phyloP scores from a whole-genome alignment of 2,329 filamentous ascomycete species.

The Bipolaris gigantea region DNA sequence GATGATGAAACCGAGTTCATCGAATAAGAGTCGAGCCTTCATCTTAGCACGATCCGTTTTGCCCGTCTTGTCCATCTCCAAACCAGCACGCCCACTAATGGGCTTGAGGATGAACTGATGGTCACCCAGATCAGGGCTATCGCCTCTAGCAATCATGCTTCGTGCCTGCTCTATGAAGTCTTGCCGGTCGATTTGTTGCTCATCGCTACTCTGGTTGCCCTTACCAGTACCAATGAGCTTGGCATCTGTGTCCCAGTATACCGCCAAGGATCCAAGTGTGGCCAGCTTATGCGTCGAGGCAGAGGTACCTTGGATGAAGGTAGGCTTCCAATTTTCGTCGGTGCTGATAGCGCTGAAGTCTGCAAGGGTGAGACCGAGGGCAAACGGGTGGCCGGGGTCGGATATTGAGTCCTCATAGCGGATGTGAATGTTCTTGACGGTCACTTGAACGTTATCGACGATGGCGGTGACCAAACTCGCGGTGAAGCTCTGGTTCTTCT shows the following conservation, averaged over 20 bases:
- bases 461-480: conserved; percentile 94
- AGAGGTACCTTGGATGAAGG: conserved; percentile 87
- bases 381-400: conserved; percentile 91
- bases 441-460: conserved; percentile 96
- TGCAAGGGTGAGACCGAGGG: conserved; percentile 86
- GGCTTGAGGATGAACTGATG: conserved; percentile 97
- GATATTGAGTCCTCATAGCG: conserved; percentile 98
- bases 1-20: conserved; percentile 96
- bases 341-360: conserved; percentile 98
- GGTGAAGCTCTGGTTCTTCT: conserved; percentile 97
- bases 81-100: conserved; percentile 90
- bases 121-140: conserved; percentile 57
- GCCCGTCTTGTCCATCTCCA: conserved; percentile 93
- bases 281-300: conserved; percentile 90
- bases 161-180: conserved; percentile 78
- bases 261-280: conserved; percentile 81
- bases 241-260: conserved; percentile 98
- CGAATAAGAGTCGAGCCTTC: conserved; percentile 89
- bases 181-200: conserved; percentile 67
- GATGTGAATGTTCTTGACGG: conserved; percentile 96
- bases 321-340: conserved; percentile 90
- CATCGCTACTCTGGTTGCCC: conserved; percentile 64
- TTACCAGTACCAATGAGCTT: conserved; percentile 79
- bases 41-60: conserved; percentile 77
- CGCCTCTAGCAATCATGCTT: conserved; percentile 74